Conservation (phyloP, 2,329 filamentous ascomycete species). For the Geosmithia flava region DNA sequence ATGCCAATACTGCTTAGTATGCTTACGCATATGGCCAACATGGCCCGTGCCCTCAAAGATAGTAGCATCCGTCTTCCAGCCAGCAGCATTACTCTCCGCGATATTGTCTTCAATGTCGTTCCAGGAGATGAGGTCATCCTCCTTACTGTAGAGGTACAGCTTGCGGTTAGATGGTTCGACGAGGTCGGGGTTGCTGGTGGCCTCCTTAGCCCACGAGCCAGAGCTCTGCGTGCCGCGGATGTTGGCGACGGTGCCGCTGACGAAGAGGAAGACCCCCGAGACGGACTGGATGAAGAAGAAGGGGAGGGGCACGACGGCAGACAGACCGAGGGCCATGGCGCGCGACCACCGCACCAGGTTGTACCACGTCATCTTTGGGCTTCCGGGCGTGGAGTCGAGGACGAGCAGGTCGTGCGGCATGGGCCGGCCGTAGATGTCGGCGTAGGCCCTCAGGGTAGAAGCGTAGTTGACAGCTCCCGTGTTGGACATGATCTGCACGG, state of each 20-base stretch:
- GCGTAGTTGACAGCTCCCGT: constrained; percentile 42
- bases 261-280: constrained; percentile 29
- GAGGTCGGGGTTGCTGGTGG: constrained; percentile 22
- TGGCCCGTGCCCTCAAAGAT: constrained; percentile 46
- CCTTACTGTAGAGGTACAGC: constrained; percentile 46
- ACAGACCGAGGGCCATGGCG: constrained; percentile 38
- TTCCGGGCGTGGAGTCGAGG: constrained; percentile 41
- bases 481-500: constrained; percentile 45
- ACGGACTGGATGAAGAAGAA: constrained; percentile 32
- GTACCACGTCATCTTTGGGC: constrained; percentile 22
- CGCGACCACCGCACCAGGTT: constrained; percentile 38
- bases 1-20: constrained; percentile 46
- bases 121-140: constrained; percentile 42
- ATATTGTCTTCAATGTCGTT: constrained; percentile 44
- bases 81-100: constrained; percentile 29
- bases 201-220: constrained; percentile 22
- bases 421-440: constrained; percentile 17
- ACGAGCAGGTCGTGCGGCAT: constrained; percentile 36
- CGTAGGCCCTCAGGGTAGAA: constrained; percentile 33
- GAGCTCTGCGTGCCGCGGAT: constrained; percentile 25
- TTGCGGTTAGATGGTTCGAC: constrained; percentile 25
- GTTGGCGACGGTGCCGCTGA: constrained; percentile 20
- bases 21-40: constrained; percentile 46
- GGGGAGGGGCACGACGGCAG: constrained; percentile 34
- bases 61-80: constrained; percentile 35